A percentile compares a stretch with the other conserved stretches of the same genome.
phyloP scores from a whole-genome alignment of 1,139 yeast genomes.

The Blastobotrys illinoisensis region DNA sequence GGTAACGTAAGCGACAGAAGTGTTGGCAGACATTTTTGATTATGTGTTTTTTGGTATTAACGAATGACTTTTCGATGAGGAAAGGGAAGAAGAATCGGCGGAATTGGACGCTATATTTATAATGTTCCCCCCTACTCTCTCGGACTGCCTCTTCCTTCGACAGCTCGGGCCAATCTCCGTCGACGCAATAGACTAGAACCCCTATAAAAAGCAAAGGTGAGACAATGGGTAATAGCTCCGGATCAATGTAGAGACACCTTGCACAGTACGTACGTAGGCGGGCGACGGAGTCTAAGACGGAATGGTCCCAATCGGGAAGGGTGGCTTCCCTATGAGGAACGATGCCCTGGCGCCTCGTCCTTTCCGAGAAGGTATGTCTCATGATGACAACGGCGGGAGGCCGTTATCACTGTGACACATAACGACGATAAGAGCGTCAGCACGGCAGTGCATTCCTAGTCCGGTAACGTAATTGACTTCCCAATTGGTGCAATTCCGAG shows the following conservation, averaged over 20 bases:
- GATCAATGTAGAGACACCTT: background rate
- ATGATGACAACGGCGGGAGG: background rate
- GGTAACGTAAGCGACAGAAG: background rate
- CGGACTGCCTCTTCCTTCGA: background rate
- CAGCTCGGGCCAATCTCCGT: conserved; percentile 1
- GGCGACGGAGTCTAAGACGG: background rate
- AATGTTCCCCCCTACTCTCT: background rate
- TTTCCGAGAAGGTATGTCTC: background rate
- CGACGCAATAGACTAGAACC: background rate
- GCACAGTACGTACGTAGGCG: no score
- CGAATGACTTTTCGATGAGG: background rate
- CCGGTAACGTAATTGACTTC: background rate
- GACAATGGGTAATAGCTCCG: background rate
- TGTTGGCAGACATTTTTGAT: background rate
- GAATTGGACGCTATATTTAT: background rate
- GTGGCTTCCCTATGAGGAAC: background rate
- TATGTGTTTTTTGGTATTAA: background rate
- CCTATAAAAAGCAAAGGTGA: background rate
- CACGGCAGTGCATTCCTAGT: background rate
- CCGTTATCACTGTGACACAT: background rate
- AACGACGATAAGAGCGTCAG: background rate
- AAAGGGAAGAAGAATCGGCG: background rate
- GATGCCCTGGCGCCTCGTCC: background rate
- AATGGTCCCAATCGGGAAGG: background rate
- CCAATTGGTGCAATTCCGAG: background rate